A percentile compares a stretch with the other conserved stretches of the same genome.
Evolutionary conservation across 2,329 filamentous ascomycete genomes (phyloP).

Genomic region (Pseudogymnoascus sp.): DNA sequence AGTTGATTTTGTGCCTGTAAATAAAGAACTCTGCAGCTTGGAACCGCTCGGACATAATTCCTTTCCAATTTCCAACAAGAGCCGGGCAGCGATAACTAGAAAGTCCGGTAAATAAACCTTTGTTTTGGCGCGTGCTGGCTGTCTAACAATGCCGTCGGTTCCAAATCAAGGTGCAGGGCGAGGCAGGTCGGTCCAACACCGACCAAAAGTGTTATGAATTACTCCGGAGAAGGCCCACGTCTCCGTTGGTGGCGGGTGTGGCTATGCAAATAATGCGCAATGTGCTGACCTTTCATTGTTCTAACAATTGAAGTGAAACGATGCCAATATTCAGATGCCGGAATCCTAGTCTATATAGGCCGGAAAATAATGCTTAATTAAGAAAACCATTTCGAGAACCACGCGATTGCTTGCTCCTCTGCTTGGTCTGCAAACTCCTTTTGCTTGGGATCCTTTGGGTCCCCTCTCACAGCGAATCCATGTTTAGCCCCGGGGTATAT

Average conservation of each 20-base stretch:
- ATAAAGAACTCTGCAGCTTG: neutral
- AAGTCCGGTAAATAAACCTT: neutral
- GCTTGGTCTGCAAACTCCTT: constrained; percentile 20
- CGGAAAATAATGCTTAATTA: neutral
- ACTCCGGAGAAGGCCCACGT: neutral
- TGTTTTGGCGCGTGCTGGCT: neutral
- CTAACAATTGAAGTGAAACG: neutral
- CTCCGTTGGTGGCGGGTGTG: neutral
- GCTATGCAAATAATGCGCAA: neutral
- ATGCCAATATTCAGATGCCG: neutral
- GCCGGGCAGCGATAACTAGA: neutral
- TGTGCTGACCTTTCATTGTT: neutral
- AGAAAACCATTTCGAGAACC: constrained; percentile 18
- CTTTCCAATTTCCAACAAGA: neutral
- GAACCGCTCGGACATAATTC: neutral
- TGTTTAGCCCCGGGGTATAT: constrained; percentile 28
- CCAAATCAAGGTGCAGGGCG: neutral
- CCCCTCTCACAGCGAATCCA: constrained; percentile 29
- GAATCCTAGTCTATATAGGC: neutral
- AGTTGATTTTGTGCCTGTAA: neutral
- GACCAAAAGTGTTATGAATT: neutral
- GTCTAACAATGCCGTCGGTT: neutral
- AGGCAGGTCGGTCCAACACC: neutral
- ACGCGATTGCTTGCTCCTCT: constrained; percentile 31
- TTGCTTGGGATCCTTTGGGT: constrained; percentile 25